Evolutionary conservation across 2,329 filamentous ascomycete species (phyloP), one percentile per base, ranked within the genome.

Genomic region (Aureobasidium sp.): DNA sequence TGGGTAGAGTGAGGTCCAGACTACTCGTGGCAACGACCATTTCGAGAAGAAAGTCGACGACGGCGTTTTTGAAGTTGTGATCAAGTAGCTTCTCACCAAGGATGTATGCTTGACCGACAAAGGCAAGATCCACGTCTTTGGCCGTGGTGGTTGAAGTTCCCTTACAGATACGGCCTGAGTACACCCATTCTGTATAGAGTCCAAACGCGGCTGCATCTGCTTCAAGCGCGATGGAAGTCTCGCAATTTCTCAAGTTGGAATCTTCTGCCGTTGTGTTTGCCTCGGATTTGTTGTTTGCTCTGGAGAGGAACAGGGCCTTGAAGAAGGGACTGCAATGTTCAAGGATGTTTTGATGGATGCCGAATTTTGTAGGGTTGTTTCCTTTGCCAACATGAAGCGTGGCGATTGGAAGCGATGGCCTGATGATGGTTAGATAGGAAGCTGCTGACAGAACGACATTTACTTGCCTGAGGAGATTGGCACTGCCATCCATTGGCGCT

Each of bases 71-170:
- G 63, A 70, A 71, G 3, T 48, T 53, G 27, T 67, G 64, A 42
- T 72, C 70, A 7, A 61, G 48, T 1, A 71, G 20, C 31, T 65
- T 60, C 3, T 65, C 62, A 5, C 67, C 71, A 0, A 73, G 61
- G 14, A 68, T 31, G 62, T 71, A 71, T n/a, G 65, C 51, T 4
- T 64, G 53, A 2, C 63, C 63, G 0, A 71, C 63, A 2, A 57
- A n/a, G 6, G 48, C 52, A 20, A 48, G 41, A 5, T 63, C 53
- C 11, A 31, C n/a, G 17, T 64, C 61, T 7, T 60, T 15, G 7
- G 14, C 15, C 1, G 17, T 11, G 22, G n/a, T 0, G 17, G 2
- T 29, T 17, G 17, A 9, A n/a, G 14, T 3, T 9, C 3, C 20
- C 1, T n/a, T 7, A 4, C 14, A 20, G 9, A 61, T 44, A 8